phyloP scores from a whole-genome alignment of 176 grass and related monocot species.

The Rhipidocladum racemiflorum region DNA sequence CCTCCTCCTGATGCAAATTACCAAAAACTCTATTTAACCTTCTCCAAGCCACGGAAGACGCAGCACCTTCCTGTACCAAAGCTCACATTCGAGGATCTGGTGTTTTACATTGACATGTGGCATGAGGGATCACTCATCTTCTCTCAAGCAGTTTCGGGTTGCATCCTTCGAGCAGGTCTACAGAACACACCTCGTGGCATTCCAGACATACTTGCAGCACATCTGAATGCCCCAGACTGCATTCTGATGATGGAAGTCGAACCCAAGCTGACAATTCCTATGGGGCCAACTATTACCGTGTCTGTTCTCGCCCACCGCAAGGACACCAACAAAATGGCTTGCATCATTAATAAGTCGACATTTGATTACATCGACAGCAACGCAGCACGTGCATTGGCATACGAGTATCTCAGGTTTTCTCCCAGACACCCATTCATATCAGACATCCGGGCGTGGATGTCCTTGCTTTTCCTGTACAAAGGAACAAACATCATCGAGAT shows the following conservation, averaged over 20 bases:
- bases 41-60: conserved; percentile 48
- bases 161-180: conserved; percentile 48
- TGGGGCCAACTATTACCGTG: conserved; percentile 39
- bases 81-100: conserved; percentile 60
- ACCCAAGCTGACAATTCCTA: conserved; percentile 44
- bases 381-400: conserved; percentile 57
- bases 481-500: conserved; percentile 44
- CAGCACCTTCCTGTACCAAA: conserved; percentile 45
- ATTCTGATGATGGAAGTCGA: conserved; percentile 60
- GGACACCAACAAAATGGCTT: conserved; percentile 65
- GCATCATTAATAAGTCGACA: conserved; percentile 49
- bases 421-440: conserved; percentile 66
- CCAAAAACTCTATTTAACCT: conserved; percentile 53
- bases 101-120: conserved; percentile 80
- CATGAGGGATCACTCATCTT: conserved; percentile 55
- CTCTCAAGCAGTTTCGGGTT: conserved; percentile 58
- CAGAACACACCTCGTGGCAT: conserved; percentile 45
- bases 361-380: conserved; percentile 79
- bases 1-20: conserved; percentile 53
- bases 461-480: conserved; percentile 59
- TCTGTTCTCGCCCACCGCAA: conserved; percentile 65
- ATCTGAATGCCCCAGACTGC: conserved; percentile 53
- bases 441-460: conserved; percentile 76
- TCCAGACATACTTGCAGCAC: conserved; percentile 51
- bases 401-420: conserved; percentile 75